These are phyloP conservation scores for Sporothrix pseudoabietina DNA, from an alignment of 2,329 filamentous ascomycete genomes.

Conservation along the genomic window DNA sequence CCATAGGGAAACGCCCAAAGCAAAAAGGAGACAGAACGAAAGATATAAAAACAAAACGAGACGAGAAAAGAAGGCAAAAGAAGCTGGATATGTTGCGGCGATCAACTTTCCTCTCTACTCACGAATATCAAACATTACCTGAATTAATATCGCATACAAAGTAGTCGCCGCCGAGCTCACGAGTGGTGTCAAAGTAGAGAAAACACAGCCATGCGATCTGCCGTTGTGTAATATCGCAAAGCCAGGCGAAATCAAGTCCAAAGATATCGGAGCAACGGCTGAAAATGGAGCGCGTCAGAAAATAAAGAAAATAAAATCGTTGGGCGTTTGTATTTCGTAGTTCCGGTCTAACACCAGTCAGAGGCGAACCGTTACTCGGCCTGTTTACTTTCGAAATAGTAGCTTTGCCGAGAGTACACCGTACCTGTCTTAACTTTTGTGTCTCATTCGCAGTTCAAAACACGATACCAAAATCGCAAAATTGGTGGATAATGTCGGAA, in stretches of 20 bases:
- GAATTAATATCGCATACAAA: background rate
- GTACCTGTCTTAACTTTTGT: background rate
- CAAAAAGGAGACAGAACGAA: background rate
- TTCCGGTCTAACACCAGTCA: background rate
- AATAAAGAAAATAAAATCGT: background rate
- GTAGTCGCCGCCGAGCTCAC: background rate
- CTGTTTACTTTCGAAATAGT: background rate
- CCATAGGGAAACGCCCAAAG: background rate
- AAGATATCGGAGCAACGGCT: background rate
- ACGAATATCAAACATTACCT: constrained; percentile 3
- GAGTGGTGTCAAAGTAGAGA: background rate
- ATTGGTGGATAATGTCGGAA: background rate
- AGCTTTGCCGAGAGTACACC: background rate
- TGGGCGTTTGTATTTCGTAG: background rate
- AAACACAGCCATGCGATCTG: background rate
- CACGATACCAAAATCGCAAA: background rate
- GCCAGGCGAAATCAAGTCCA: background rate
- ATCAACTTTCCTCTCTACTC: constrained; percentile 23
- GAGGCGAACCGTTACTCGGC: background rate
- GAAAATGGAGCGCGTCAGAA: background rate
- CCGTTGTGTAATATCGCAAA: background rate
- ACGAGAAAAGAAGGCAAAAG: background rate
- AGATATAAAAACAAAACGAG: background rate
- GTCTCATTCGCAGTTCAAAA: background rate
- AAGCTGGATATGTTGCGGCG: constrained; percentile 9